These are phyloP conservation scores for Cryptosporidium tyzzeri DNA, from an alignment of 169 alveolate species.

Conservation along the genomic window DNA sequence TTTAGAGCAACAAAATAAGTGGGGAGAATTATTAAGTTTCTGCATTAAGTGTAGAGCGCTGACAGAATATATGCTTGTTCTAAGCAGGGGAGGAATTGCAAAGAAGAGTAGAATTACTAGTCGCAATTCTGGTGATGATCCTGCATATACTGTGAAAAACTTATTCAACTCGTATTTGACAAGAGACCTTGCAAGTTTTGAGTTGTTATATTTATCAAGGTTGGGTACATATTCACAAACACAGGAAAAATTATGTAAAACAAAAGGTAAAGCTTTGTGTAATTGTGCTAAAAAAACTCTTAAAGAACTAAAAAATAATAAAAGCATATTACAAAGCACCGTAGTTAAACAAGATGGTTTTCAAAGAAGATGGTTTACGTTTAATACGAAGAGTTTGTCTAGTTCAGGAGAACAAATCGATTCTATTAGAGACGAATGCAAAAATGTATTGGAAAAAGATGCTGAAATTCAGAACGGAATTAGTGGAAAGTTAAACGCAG, in stretches of 20 bases:
- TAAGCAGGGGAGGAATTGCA: conserved; percentile 5
- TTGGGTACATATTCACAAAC: not conserved
- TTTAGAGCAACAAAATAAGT: not conserved
- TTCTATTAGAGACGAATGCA: not conserved
- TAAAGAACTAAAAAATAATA: not conserved
- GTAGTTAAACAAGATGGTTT: not conserved
- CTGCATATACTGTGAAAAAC: not conserved
- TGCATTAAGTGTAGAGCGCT: conserved; percentile 2
- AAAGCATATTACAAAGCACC: not conserved
- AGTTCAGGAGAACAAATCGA: not conserved
- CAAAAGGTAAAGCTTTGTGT: not conserved
- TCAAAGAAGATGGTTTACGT: conserved; percentile 9
- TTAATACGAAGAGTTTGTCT: not conserved
- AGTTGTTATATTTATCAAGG: not conserved
- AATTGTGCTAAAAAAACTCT: not conserved
- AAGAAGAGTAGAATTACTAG: not conserved
- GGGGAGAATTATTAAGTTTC: not conserved
- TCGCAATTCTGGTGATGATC: not conserved
- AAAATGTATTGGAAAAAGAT: not conserved
- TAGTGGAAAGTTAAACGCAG: not conserved
- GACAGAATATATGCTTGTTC: not conserved
- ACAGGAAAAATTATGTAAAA: not conserved
- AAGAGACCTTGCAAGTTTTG: not conserved
- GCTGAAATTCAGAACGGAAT: not conserved
- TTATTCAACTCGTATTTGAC: not conserved